Conservation (phyloP, 129 eudicot species). For the Centrapalus pauciflorus region DNA sequence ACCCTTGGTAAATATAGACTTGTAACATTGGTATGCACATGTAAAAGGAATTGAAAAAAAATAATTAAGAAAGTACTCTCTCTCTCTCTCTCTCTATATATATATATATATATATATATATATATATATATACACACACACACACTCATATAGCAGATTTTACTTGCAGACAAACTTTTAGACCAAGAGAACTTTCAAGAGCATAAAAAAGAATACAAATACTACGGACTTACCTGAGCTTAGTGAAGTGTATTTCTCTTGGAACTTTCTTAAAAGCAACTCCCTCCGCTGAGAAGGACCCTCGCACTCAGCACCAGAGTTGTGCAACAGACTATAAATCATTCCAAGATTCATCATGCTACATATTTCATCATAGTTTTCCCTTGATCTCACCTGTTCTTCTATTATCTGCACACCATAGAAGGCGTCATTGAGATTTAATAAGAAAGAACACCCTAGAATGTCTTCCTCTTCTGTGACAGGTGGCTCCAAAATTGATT, state of each 20-base stretch:
- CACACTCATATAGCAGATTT: too few relatives aligned
- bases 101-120: too few relatives aligned
- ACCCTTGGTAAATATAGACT: too few relatives aligned
- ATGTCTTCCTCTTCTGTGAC: slow-evolving; percentile 83
- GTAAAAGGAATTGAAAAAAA: too few relatives aligned
- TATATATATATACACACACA: too few relatives aligned
- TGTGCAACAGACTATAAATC: slow-evolving; percentile 83
- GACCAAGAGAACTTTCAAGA: too few relatives aligned
- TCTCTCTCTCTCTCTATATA: too few relatives aligned
- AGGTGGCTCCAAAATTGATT: slow-evolving; percentile 73
- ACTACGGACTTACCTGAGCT: slow-evolving; percentile 70
- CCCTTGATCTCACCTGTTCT: slow-evolving; percentile 62
- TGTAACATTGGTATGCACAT: too few relatives aligned
- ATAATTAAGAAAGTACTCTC: too few relatives aligned
- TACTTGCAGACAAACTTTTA: too few relatives aligned
- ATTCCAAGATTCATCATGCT: slow-evolving; percentile 95
- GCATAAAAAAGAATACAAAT: background rate
- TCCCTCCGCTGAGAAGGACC: slow-evolving; percentile 76
- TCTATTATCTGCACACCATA: slow-evolving; percentile 89
- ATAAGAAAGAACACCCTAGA: slow-evolving; percentile 72
- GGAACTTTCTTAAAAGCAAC: slow-evolving; percentile 58
- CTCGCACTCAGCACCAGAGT: slow-evolving; percentile 53
- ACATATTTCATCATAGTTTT: slow-evolving; percentile 62
- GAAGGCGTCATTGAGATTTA: slow-evolving; percentile 81
- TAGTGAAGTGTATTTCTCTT: slow-evolving; percentile 53